Evolutionary conservation across 2,329 filamentous ascomycete species (phyloP).

Genomic region (Torrubiella hemipterigena): DNA sequence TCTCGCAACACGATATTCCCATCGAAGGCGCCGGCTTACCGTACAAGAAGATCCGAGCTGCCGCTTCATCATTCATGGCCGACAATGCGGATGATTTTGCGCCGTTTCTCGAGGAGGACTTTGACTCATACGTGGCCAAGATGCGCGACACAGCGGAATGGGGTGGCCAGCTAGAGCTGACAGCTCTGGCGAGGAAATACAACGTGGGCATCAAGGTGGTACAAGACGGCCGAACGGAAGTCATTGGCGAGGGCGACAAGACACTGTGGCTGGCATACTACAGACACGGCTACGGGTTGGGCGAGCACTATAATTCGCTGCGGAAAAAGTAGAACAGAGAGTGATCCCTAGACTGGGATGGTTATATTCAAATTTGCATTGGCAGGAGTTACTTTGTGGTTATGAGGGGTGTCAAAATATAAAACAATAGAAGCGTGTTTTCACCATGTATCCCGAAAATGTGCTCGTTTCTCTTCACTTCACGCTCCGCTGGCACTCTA

Average conservation of each 20-base stretch:
- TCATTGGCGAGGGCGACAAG: slow-evolving; percentile 43
- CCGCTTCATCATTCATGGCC: slow-evolving; percentile 68
- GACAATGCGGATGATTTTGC: slow-evolving; percentile 68
- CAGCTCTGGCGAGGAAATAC: slow-evolving; percentile 73
- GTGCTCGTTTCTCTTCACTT: slow-evolving; percentile 1
- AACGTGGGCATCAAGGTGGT: slow-evolving; percentile 72
- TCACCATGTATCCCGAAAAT: no score
- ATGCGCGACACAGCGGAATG: slow-evolving; percentile 86
- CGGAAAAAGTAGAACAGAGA: slow-evolving; percentile 27
- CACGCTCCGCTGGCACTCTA: slow-evolving; percentile 9
- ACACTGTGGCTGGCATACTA: slow-evolving; percentile 86
- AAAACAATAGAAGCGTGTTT: no score
- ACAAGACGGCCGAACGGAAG: slow-evolving; percentile 72
- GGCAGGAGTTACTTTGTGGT: neutral
- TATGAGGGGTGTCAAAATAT: no score
- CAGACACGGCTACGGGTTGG: slow-evolving; percentile 81
- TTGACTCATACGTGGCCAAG: slow-evolving; percentile 61
- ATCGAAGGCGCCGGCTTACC: slow-evolving; percentile 23
- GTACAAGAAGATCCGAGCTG: slow-evolving; percentile 57
- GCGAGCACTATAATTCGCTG: slow-evolving; percentile 95
- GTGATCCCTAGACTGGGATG: slow-evolving; percentile 1
- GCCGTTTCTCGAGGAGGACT: slow-evolving; percentile 73
- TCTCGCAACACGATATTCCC: slow-evolving; percentile 40
- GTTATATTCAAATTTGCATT: slow-evolving; percentile 1
- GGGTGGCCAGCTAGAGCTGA: slow-evolving; percentile 86